Evolutionary conservation across 2,329 filamentous ascomycete genomes (phyloP), one percentile per base, ranked within the genome.

Genomic region (Diaporthe helianthi): DNA sequence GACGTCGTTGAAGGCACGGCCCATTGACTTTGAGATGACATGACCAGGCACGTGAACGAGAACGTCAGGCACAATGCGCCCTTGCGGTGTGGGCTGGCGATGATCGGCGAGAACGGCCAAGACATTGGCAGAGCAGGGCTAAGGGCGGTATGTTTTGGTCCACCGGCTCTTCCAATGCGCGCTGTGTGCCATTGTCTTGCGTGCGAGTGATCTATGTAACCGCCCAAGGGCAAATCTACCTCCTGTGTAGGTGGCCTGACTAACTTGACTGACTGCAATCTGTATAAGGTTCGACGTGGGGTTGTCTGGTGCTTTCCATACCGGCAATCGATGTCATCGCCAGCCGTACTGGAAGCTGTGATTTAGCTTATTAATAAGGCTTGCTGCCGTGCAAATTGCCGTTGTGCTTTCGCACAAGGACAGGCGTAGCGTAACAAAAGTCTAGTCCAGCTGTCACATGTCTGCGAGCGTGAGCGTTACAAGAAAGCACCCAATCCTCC

Each of bases 1-100:
- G 29, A 29, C 31, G n/a, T n/a, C n/a, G n/a, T n/a, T n/a, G n/a
- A n/a, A n/a, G 41, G 36, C 53, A 36, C 7, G 31, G 41, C 36
- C 64, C 64, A 47, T 67, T 67, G 41, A 60, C 58, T 63, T 63
- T 29, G 58, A n/a, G 58, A 29, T 63, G 58, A 63, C 58, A 63
- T 33, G 26, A 46, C 26, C 41, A 24, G 58, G 41, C 58, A 61
- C 41, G 38, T 33, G 58, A 22, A 31, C 29, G 10, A 29, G 12
- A 22, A 19, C 17, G 53, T 26, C 36, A 60, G 22, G 36, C 36
- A 44, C 22, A 13, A 36, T 38, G 33, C 19, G 38, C 15, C 55
- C 26, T 36, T 49, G 58, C 58, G 26, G 26, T 47, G 41, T 33
- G 41, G 58, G n/a, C 26, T 47, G 58, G 58, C 29, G 41, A 47